Percentiles rank a stretch among this genome's conserved stretches.
Evolutionary conservation across 495 filamentous ascomycete genomes (phyloP).

Genomic region (Entonaema liquescens): DNA sequence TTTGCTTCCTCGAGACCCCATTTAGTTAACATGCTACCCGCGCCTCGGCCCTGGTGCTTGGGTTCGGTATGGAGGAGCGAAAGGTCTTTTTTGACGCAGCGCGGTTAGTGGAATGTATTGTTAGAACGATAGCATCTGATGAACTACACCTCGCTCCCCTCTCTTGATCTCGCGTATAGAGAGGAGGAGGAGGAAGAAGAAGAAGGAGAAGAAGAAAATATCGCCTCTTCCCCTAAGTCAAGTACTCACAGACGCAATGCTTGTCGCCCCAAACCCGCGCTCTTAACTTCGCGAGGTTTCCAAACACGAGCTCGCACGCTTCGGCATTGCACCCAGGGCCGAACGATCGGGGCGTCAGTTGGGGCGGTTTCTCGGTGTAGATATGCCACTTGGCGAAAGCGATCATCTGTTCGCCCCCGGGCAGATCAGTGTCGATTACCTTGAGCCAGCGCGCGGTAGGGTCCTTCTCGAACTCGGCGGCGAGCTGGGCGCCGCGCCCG

Average conservation of each 20-base stretch:
- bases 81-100: conserved; percentile 35
- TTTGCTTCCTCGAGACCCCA: conserved; percentile 40
- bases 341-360: conserved; percentile 30
- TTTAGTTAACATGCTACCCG: conserved; percentile 36
- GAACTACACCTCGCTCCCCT: background rate
- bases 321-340: conserved; percentile 40
- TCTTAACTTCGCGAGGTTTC: conserved; percentile 29
- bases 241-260: conserved; percentile 38
- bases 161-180: background rate
- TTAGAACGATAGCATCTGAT: background rate
- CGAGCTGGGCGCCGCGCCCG: conserved; percentile 34
- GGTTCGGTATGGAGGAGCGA: conserved; percentile 40
- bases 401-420: conserved; percentile 41
- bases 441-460: conserved; percentile 45
- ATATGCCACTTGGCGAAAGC: conserved; percentile 51
- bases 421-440: conserved; percentile 45
- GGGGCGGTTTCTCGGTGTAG: conserved; percentile 31
- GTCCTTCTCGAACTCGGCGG: conserved; percentile 26
- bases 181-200: too few species aligned
- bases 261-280: conserved; percentile 38
- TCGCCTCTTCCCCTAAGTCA: background rate
- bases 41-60: conserved; percentile 39
- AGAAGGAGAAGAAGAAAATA: background rate
- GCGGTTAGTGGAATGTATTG: background rate
- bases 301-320: conserved; percentile 48